phyloP scores from a whole-genome alignment of 2,329 filamentous ascomycete genomes.

The Diaporthe sp. region DNA sequence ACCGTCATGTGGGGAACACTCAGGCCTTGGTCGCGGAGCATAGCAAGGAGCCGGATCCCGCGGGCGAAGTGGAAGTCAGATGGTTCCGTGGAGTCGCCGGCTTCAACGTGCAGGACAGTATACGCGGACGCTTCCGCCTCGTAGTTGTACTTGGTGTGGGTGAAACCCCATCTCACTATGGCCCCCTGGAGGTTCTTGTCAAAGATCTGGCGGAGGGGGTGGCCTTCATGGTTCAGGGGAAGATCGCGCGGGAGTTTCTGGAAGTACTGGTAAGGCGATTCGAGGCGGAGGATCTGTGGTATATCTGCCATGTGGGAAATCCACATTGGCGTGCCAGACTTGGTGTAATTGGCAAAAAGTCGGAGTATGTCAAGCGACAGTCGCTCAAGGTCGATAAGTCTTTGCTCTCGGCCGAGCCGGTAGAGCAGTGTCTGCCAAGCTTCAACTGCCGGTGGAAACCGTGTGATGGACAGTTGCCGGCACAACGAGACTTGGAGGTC shows the following conservation, averaged over 20 bases:
- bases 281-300: conserved; percentile 50
- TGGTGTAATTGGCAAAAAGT: conserved; percentile 51
- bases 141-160: conserved; percentile 50
- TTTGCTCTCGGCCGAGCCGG: conserved; percentile 59
- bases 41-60: conserved; percentile 51
- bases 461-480: conserved; percentile 54
- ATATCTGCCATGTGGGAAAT: conserved; percentile 61
- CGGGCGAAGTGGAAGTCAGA: conserved; percentile 49
- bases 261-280: conserved; percentile 51
- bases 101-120: conserved; percentile 17
- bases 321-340: conserved; percentile 51
- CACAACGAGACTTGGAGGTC: conserved; percentile 53
- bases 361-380: conserved; percentile 59
- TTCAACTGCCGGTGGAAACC: conserved; percentile 56
- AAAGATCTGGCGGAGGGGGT: conserved; percentile 65
- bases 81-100: conserved; percentile 12
- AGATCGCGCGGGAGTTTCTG: conserved; percentile 58
- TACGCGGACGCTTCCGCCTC: conserved; percentile 33
- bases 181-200: conserved; percentile 54
- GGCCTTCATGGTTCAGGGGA: conserved; percentile 55
- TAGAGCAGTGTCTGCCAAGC: conserved; percentile 61
- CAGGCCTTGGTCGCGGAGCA: conserved; percentile 52
- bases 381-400: conserved; percentile 60
- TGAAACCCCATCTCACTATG: conserved; percentile 63
- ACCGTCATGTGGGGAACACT: conserved; percentile 45